phyloP scores from a whole-genome alignment of 2,329 filamentous ascomycete genomes.

The Lasiodiplodia citricola region DNA sequence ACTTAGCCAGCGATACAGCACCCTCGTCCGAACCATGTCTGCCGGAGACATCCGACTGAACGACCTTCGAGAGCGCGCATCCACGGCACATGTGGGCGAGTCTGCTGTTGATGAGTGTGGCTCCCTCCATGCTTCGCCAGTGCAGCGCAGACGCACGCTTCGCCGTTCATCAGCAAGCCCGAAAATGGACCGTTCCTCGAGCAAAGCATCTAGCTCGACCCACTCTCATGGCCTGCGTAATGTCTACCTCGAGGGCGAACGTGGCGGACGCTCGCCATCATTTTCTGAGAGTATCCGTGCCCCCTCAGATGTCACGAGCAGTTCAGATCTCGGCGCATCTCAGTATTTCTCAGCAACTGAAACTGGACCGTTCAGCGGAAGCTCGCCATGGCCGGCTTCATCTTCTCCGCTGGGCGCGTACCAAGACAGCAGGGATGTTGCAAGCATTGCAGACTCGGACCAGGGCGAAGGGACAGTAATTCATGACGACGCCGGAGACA shows the following conservation, averaged over 20 bases:
- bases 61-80: conserved; percentile 6
- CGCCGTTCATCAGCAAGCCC: conserved; percentile 12
- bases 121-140: neutral
- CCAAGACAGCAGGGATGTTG: neutral
- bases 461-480: neutral
- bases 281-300: conserved; percentile 1
- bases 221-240: conserved; percentile 10
- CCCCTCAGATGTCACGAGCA: neutral
- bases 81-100: neutral
- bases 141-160: conserved; percentile 5
- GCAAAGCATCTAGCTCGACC: conserved; percentile 14
- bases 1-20: conserved; percentile 14
- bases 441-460: neutral
- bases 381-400: neutral
- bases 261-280: neutral
- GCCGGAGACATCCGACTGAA: conserved; percentile 10
- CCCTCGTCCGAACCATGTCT: conserved; percentile 21
- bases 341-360: neutral
- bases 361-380: too few species aligned
- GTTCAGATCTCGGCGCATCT: neutral
- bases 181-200: conserved; percentile 2
- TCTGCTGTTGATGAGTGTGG: neutral
- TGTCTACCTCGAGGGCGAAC: conserved; percentile 13
- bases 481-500: conserved; percentile 7
- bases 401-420: neutral